Evolutionary conservation across 441 rosid species (phyloP).

Genomic region (Codiaeum variegatum): DNA sequence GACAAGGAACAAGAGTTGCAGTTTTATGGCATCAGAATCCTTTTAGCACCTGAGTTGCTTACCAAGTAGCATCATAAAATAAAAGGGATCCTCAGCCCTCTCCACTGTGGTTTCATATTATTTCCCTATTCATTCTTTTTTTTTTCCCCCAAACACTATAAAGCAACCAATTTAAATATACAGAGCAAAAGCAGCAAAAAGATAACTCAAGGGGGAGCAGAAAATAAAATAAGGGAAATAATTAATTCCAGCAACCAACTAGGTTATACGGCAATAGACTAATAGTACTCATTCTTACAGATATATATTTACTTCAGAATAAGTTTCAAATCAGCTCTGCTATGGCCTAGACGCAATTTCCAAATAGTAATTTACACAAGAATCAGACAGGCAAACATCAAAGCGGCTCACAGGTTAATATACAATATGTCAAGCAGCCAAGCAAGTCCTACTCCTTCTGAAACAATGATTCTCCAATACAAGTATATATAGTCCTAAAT

Average conservation of each 20-base stretch:
- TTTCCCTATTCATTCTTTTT: neutral
- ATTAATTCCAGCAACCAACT: neutral
- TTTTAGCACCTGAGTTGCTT: neutral
- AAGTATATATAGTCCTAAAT: neutral
- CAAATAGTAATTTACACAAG: conserved; percentile 27
- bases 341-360: conserved; percentile 16
- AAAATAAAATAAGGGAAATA: neutral
- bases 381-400: conserved; percentile 17
- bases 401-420: conserved; percentile 5
- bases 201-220: neutral
- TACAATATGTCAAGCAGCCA: conserved; percentile 16
- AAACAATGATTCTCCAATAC: conserved; percentile 11
- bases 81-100: neutral
- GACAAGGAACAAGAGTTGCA: neutral
- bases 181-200: neutral
- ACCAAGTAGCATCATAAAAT: neutral
- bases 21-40: neutral
- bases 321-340: neutral
- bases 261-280: neutral
- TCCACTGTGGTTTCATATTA: neutral
- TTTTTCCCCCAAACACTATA: neutral
- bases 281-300: neutral
- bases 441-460: conserved; percentile 21
- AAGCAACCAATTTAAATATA: neutral
- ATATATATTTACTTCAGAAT: neutral